A percentile compares a stretch with the other conserved stretches of the same genome.
Conservation (phyloP, 1,139 yeast genomes). For the Ashbya aceris region DNA sequence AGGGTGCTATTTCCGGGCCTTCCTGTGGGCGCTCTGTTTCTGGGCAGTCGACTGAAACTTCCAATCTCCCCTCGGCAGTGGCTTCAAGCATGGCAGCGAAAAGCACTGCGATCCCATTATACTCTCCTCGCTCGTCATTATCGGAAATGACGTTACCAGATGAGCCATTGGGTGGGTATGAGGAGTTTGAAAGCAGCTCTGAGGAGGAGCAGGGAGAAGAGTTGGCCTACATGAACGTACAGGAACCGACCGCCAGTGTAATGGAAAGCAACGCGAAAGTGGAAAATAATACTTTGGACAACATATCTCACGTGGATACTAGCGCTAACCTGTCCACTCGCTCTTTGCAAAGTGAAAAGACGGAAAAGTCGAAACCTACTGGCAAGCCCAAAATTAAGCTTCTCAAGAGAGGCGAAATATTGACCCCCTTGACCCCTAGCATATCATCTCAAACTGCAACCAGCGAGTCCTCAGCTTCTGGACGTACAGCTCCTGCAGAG, state of each 20-base stretch:
- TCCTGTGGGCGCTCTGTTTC: not conserved
- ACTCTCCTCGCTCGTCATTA: not conserved
- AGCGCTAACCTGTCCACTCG: not conserved
- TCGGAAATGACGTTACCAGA: not conserved
- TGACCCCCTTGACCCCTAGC: conserved; percentile 7
- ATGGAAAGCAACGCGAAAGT: conserved; percentile 25
- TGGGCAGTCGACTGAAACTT: not conserved
- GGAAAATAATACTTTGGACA: not conserved
- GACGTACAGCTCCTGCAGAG: not conserved
- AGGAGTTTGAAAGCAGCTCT: conserved; percentile 22
- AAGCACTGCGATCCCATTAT: not conserved
- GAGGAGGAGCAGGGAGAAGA: conserved; percentile 15
- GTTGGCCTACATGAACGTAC: conserved; percentile 13
- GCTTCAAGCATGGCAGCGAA: not conserved
- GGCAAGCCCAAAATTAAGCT: conserved; percentile 26
- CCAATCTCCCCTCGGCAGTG: not conserved
- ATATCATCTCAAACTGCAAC: not conserved
- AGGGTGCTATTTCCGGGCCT: not conserved
- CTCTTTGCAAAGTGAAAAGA: not conserved
- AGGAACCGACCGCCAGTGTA: conserved; percentile 29
- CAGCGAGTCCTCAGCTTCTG: not conserved
- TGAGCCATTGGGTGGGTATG: conserved; percentile 13
- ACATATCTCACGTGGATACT: not conserved
- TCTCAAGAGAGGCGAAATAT: conserved; percentile 30
- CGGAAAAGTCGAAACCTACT: conserved; percentile 3